Evolutionary conservation across 176 grass and related monocot species (phyloP), one percentile per base, ranked within the genome.

Genomic region (Oryza glumipatula): DNA sequence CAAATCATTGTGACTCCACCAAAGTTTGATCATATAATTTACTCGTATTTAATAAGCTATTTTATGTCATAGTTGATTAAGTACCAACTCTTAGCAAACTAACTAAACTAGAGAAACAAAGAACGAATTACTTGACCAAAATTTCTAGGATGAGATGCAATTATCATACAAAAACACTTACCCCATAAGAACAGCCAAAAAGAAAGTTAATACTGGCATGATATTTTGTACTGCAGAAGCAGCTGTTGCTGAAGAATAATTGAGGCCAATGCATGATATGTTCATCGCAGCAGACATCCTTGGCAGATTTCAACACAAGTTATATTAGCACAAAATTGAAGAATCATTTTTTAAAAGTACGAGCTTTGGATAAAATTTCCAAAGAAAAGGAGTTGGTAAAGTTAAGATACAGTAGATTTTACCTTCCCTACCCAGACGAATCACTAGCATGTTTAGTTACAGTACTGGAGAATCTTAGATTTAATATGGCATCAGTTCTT

Each of bases 121-220:
- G 21, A 63, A 56, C 70, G 9, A 22, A 26, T 16, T 68, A 61
- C 3, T 80, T 54, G 3, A 70, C 19, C 19, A 71, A 16, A 32
- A 1, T 21, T 16, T 75, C 5, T 46, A 63, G 16, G 49, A 76
- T 70, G 21, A 30, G 5, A 48, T 38, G 7, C 46, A 83, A 71
- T 23, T 77, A 51, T 49, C 2, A 72, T 51, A 10, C 11, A 21
- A 48, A 76, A 77, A 23, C 45, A 11, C 46, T 58, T 79, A 83
- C 79, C 90, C 7, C 14, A 86, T 58, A 6, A 92, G 17, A 68
- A 88, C 54, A 28, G 87, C 90, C 32, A 86, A 44, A 79, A 83
- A 66, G 79, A 92, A 92, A n/a, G 90, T 80, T 65, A 84, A 49
- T 54, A 92, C 87, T 44, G 83, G 90, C 7, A 84, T 36, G 61